Evolutionary conservation across 1,284 basidiomycete species (phyloP).

Genomic region (Schizophyllum amplum): DNA sequence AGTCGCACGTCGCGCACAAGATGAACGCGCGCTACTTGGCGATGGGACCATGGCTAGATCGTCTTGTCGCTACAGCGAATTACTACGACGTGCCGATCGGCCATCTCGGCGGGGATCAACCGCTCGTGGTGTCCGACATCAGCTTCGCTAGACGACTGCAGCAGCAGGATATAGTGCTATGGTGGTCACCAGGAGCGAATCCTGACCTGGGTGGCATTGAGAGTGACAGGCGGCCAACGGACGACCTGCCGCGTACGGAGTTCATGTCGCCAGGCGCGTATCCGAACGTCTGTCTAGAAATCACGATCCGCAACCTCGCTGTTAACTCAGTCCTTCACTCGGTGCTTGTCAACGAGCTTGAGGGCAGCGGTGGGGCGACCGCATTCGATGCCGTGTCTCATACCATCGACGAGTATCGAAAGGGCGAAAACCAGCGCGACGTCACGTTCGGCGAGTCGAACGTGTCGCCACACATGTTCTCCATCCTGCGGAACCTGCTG

Average conservation of each 20-base stretch:
- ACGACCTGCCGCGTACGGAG: slow-evolving; percentile 82
- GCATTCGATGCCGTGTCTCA: slow-evolving; percentile 92
- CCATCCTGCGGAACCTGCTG: slow-evolving; percentile 82
- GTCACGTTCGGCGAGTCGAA: slow-evolving; percentile 87
- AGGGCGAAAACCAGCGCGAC: slow-evolving; percentile 68
- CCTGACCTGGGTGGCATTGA: slow-evolving; percentile 95
- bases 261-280: slow-evolving; percentile 85
- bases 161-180: slow-evolving; percentile 86
- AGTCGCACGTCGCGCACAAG: slow-evolving; percentile 61
- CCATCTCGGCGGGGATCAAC: slow-evolving; percentile 87
- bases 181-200: slow-evolving; percentile 91
- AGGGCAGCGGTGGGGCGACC: slow-evolving; percentile 87
- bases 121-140: slow-evolving; percentile 83
- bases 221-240: slow-evolving; percentile 71
- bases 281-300: slow-evolving; percentile 88
- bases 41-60: slow-evolving; percentile 74
- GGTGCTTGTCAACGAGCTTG: slow-evolving; percentile 91
- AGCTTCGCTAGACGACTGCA: slow-evolving; percentile 84
- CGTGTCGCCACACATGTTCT: slow-evolving; percentile 86
- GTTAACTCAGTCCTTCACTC: slow-evolving; percentile 95
- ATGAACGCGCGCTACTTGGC: slow-evolving; percentile 83
- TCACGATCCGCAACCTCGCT: slow-evolving; percentile 87
- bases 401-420: slow-evolving; percentile 87
- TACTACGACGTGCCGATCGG: slow-evolving; percentile 93
- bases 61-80: slow-evolving; percentile 76